Evolutionary conservation across 352 stramenopile species (phyloP), one percentile per base, ranked within the genome.

Genomic region (Phytophthora pisi): DNA sequence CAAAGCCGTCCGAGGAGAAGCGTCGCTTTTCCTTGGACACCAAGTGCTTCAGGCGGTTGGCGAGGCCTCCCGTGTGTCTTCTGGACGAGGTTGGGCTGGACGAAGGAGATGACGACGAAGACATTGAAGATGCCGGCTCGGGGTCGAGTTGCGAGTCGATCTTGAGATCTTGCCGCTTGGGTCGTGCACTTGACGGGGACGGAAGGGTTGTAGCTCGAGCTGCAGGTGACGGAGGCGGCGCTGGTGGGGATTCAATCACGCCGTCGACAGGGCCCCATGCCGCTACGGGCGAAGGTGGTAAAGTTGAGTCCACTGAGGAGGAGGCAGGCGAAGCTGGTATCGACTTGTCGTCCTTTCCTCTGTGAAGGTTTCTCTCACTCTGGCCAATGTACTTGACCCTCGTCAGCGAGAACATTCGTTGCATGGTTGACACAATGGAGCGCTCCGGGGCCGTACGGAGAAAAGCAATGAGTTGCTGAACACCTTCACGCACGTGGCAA

Each of bases 11-110:
- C 62, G 91, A 81, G 28, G 81, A 81, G 67, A 94, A 96, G 1
- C 92, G 78, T 16, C 83, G 80, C 76, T 98, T 98, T 63, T 96
- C 93, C 72, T 96, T 95, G 51, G 88, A 97, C 26, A 98, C 92
- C 45, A 96, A 70, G 45, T 98, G 84, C 61, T 93, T 93, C 51
- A 93, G 64, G 7, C 76, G 81, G 24, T 83, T 85, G 5, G 82
- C 81, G 16, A 76, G 69, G 3, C 64, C 68, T 51, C 51, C 50
- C 16, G 68, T 69, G 58, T 64, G 57, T 43, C 69, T 53, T 30
- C 57, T 69, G 13, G 55, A 61, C 45, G 64, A 66, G 8, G 38
- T 70, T 51, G 58, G 69, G 13, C 64, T 73, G 5, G 64, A 70
- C 2, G 58, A 64, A n/a, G 69, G 64, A 24, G 69, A 65, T 2